phyloP scores from a whole-genome alignment of 495 filamentous ascomycete species.

The Tuber melanosporum region DNA sequence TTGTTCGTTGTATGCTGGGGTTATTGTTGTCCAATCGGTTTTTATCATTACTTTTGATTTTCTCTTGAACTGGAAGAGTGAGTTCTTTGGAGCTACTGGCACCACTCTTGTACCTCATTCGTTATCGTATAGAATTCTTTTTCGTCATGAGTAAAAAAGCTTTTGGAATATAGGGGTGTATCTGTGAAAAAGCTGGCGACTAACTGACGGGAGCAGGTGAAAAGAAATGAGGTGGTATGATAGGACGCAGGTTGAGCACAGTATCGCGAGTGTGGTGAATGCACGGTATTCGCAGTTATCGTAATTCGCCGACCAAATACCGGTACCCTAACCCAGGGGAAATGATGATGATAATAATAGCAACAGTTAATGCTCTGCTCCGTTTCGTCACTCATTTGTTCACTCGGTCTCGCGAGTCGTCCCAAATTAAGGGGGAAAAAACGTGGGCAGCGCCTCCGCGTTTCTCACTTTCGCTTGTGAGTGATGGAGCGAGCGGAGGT shows the following conservation, averaged over 20 bases:
- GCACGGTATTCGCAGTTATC: background rate
- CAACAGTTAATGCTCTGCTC: background rate
- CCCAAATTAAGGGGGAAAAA: background rate
- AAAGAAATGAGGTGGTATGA: background rate
- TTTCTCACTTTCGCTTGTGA: background rate
- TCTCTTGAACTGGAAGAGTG: background rate
- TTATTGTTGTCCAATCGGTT: background rate
- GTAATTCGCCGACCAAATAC: background rate
- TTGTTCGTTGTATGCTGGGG: constrained; percentile 1
- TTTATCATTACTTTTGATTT: background rate
- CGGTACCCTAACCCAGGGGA: background rate
- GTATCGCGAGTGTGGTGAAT: background rate
- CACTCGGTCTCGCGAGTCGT: background rate
- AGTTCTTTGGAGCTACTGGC: background rate
- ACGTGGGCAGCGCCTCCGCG: background rate
- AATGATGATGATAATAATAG: background rate
- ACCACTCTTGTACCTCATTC: background rate
- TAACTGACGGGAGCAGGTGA: background rate
- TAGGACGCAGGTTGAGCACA: background rate
- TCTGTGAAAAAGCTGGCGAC: too few relatives aligned
- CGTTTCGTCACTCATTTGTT: background rate
- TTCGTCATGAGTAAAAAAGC: background rate
- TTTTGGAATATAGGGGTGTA: background rate
- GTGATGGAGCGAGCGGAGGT: background rate
- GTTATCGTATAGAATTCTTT: background rate